Evolutionary conservation across 495 filamentous ascomycete genomes (phyloP), one percentile per base, ranked within the genome.

Genomic region (Neurospora sp.): DNA sequence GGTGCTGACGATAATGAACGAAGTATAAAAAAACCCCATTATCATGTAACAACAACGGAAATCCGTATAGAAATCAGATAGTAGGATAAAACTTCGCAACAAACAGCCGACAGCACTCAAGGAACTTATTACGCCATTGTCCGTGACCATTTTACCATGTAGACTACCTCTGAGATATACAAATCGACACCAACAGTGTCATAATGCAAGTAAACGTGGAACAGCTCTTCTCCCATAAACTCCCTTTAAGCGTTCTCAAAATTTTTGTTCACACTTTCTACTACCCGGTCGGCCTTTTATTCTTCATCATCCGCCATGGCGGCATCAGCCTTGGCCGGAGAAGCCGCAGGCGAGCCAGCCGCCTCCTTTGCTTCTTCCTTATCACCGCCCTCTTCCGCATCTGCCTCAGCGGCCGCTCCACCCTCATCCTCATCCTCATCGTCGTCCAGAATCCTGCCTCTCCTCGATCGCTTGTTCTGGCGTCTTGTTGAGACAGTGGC

Each of bases 281-380:
- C 44, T 23, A 16, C 5, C 14, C 27, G 6, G 27, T 66, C 27
- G 54, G 5, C 14, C 5, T 66, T 37, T 66, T 66, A 66, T 35
- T 79, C 78, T 20, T 76, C 77, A 0, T 77, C 80, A 72, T 84
- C 83, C 27, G 73, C 79, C 81, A 84, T 84, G 70, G 77, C 81
- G 10, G 80, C 80, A 73, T 80, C 76, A 9, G 20, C 76, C 74
- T 35, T 66, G 54, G 54, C 54, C 27, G 54, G 54, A 66, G 54
- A 35, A 66, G 54, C 54, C 8, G 54, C 54, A 66, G 54, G 54
- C 27, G 54, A 66, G 54, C 54, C 54, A 66, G 37, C 39, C 39
- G 31, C 37, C 44, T 72, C 71, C 5, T 74, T 72, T 9, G n/a
- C 73, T 27, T 70, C 77, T 20, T 72, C 73, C 23, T 69, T 71